Percentiles rank a stretch among this genome's conserved stretches.
phyloP scores from a whole-genome alignment of 2,329 filamentous ascomycete species.

The Alternaria ventricosa region DNA sequence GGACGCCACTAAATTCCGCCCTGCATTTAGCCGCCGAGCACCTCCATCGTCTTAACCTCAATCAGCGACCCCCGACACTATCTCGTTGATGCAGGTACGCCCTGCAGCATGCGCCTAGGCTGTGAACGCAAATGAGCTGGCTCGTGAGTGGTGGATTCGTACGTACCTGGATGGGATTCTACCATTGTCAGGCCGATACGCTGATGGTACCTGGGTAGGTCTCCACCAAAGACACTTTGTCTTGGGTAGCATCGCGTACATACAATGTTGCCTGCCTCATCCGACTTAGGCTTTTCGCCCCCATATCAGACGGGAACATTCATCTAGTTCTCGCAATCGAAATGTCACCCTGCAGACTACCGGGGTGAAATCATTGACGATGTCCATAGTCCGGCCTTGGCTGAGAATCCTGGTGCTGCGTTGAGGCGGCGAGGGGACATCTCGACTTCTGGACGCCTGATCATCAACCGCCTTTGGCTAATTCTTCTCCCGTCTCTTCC shows the following conservation, averaged over 20 bases:
- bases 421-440: background rate
- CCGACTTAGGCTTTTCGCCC: background rate
- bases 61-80: background rate
- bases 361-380: background rate
- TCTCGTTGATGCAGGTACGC: background rate
- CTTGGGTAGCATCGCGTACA: background rate
- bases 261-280: background rate
- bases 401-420: background rate
- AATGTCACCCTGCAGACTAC: background rate
- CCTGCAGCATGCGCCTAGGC: background rate
- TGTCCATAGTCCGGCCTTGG: background rate
- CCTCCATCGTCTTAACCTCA: background rate
- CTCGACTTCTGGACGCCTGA: background rate
- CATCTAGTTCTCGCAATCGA: background rate
- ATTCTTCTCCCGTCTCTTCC: background rate
- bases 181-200: background rate
- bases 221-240: background rate
- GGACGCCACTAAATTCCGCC: background rate
- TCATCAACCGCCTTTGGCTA: background rate
- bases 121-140: background rate
- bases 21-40: background rate
- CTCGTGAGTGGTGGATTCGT: background rate
- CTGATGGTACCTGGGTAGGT: background rate
- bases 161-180: background rate
- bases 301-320: background rate